phyloP scores from a whole-genome alignment of 2,329 filamentous ascomycete genomes.

The Ceratocystis ficicola region DNA sequence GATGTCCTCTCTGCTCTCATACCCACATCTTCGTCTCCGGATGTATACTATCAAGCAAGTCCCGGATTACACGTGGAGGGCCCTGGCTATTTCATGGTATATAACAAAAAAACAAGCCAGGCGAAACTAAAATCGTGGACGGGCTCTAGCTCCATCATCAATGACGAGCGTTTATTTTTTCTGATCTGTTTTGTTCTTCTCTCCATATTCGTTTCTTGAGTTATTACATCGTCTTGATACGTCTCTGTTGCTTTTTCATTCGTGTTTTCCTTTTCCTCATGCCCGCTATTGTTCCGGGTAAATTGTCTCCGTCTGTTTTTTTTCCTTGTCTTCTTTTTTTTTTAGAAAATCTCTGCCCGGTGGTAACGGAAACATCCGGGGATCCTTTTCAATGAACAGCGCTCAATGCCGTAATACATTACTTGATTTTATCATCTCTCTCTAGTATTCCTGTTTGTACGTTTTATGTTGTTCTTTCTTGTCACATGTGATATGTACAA shows the following conservation, averaged over 20 bases:
- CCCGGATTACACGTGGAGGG: neutral
- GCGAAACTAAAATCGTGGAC: neutral
- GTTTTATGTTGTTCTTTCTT: too few species aligned
- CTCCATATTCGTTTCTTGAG: neutral
- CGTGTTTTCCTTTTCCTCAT: neutral
- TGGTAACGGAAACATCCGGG: conserved; percentile 12
- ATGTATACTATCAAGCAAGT: neutral
- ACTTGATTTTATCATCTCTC: neutral
- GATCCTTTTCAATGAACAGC: neutral
- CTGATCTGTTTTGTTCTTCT: conserved; percentile 12
- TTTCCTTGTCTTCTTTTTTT: neutral
- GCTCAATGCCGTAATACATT: conserved; percentile 8
- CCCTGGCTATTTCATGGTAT: neutral
- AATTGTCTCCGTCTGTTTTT: neutral
- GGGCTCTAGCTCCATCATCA: neutral
- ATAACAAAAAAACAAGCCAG: neutral
- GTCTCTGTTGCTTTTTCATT: neutral
- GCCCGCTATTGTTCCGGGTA: conserved; percentile 10
- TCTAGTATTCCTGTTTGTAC: neutral
- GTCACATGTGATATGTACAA: neutral
- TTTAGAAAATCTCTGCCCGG: neutral
- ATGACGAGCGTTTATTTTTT: conserved; percentile 10
- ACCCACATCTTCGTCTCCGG: neutral
- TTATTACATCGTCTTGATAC: neutral
- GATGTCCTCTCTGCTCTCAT: neutral